Evolutionary conservation across 306 rosid species (phyloP).

Genomic region (Quercus gilva): DNA sequence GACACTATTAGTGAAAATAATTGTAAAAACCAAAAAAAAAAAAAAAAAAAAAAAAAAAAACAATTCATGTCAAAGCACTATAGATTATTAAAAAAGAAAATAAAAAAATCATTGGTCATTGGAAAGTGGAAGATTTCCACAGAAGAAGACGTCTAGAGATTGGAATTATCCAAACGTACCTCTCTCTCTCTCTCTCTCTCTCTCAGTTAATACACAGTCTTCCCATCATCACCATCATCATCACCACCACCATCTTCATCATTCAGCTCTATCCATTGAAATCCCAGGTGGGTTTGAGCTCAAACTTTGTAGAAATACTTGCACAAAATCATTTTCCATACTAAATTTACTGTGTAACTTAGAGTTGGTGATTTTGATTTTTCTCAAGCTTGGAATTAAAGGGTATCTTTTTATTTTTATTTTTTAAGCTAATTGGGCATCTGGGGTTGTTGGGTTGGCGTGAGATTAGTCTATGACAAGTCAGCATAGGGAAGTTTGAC

Average conservation of each 20-base stretch:
- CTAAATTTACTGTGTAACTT: constrained; percentile 17
- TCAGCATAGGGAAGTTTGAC: constrained; percentile 39
- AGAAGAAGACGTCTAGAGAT: constrained; percentile 55
- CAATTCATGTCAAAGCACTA: constrained; percentile 39
- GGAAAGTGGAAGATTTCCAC: constrained; percentile 50
- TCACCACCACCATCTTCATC: constrained; percentile 17
- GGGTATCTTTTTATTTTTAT: not conserved
- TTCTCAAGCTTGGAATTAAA: constrained; percentile 22
- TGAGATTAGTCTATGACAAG: constrained; percentile 31
- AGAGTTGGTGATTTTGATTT: constrained; percentile 14
- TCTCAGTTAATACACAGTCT: constrained; percentile 13
- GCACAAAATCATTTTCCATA: not conserved
- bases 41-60: not conserved
- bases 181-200: not conserved
- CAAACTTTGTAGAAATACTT: constrained; percentile 21
- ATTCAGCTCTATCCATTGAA: not conserved
- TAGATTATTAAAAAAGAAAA: constrained; percentile 20
- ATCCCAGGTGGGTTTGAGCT: constrained; percentile 35
- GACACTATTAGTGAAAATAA: constrained; percentile 5
- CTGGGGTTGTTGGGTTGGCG: constrained; percentile 23
- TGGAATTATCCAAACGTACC: constrained; percentile 40
- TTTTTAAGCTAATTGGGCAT: constrained; percentile 14
- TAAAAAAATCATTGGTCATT: constrained; percentile 35
- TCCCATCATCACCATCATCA: constrained; percentile 26
- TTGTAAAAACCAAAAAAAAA: not conserved